Evolutionary conservation across 2,329 filamentous ascomycete species (phyloP).

Genomic region (Colletotrichum tamarilloi): DNA sequence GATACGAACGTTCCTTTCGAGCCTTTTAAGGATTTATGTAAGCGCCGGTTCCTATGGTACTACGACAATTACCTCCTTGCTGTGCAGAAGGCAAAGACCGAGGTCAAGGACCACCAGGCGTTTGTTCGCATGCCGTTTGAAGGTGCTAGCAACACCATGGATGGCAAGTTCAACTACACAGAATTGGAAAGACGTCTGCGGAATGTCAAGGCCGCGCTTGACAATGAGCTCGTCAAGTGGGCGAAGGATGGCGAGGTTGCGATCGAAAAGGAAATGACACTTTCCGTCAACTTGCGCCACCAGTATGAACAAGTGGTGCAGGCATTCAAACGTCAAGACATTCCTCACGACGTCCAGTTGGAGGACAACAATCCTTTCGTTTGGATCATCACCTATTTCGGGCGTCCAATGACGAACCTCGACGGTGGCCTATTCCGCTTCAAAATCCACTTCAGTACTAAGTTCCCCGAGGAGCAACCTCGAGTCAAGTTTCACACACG

Average conservation of each 20-base stretch:
- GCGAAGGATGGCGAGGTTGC: conserved; percentile 73
- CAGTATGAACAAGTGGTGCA: conserved; percentile 87
- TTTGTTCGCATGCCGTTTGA: conserved; percentile 95
- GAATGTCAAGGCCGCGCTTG: conserved; percentile 75
- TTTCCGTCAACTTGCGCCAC: conserved; percentile 83
- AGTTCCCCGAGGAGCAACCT: conserved; percentile 90
- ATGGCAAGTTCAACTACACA: conserved; percentile 84
- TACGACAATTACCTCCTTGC: conserved; percentile 85
- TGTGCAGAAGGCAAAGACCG: conserved; percentile 72
- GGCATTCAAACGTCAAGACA: conserved; percentile 76
- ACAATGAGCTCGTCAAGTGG: conserved; percentile 80
- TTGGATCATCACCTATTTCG: conserved; percentile 91
- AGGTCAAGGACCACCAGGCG: conserved; percentile 69
- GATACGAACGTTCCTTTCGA: conserved; percentile 74
- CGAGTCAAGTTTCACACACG: conserved; percentile 83
- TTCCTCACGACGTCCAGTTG: conserved; percentile 80
- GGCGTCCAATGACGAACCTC: conserved; percentile 90
- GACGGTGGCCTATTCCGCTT: conserved; percentile 92
- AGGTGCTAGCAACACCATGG: conserved; percentile 80
- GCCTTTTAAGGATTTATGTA: conserved; percentile 90
- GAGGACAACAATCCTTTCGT: conserved; percentile 88
- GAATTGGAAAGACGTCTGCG: conserved; percentile 77
- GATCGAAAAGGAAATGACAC: conserved; percentile 74
- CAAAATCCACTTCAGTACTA: conserved; percentile 81
- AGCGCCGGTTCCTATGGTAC: conserved; percentile 95